Conservation (phyloP, 106 monocot genomes). For the Hemerocallis citrina region DNA sequence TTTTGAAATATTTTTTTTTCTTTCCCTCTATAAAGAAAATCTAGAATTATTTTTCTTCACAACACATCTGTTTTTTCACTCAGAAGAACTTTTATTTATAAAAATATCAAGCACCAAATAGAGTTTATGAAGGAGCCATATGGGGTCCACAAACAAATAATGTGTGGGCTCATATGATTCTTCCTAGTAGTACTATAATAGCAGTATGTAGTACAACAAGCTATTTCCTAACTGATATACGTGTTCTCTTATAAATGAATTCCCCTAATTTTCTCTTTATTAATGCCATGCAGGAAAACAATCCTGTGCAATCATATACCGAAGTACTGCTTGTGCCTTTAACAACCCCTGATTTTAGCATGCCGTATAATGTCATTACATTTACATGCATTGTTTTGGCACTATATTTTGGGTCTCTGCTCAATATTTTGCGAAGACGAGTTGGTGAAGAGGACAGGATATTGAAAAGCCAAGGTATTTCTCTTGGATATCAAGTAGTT, state of each 20-base stretch:
- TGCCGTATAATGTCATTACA: conserved; percentile 98
- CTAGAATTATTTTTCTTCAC: no score
- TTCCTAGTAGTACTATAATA: no score
- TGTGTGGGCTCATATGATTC: no score
- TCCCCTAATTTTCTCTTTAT: background rate
- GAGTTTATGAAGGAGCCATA: no score
- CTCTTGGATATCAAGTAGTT: background rate
- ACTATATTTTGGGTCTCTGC: conserved; percentile 91
- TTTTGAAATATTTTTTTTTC: no score
- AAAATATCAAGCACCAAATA: no score
- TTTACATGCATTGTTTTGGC: conserved; percentile 93
- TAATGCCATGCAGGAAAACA: conserved; percentile 38
- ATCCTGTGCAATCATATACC: conserved; percentile 48
- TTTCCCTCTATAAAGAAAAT: no score
- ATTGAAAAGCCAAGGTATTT: conserved; percentile 55
- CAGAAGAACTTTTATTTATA: no score
- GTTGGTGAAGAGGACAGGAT: conserved; percentile 82
- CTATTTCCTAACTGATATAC: background rate
- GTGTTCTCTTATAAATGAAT: background rate
- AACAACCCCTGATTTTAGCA: conserved; percentile 96
- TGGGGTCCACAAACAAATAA: no score
- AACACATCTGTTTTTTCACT: no score
- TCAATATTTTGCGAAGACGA: conserved; percentile 75
- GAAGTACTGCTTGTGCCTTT: conserved; percentile 92
- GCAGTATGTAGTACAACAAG: no score